A percentile compares a stretch with the other conserved stretches of the same genome.
Evolutionary conservation across 2,329 filamentous ascomycete species (phyloP).

Genomic region (Aaosphaeria pasadenensis): DNA sequence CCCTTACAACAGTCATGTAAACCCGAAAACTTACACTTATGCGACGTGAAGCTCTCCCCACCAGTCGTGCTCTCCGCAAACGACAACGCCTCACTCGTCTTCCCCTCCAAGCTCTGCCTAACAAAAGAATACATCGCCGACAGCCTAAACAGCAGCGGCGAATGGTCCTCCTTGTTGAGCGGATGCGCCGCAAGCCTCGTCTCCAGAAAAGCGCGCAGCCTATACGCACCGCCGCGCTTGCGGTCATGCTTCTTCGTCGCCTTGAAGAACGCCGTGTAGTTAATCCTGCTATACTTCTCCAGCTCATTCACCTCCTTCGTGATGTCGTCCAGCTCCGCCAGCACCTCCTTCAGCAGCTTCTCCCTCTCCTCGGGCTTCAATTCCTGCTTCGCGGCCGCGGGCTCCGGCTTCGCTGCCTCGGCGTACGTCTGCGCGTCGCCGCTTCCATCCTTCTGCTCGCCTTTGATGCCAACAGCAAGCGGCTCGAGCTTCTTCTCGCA

Average conservation of each 20-base stretch:
- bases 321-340: slow-evolving; percentile 79
- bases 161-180: slow-evolving; percentile 94
- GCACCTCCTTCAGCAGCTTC: slow-evolving; percentile 64
- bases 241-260: slow-evolving; percentile 99
- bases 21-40: slow-evolving; percentile 67
- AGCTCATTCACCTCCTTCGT: slow-evolving; percentile 89
- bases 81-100: slow-evolving; percentile 42
- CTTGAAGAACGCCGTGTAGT: slow-evolving; percentile 97
- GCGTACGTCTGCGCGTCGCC: slow-evolving; percentile 11
- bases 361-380: slow-evolving; percentile 41
- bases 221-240: slow-evolving; percentile 81
- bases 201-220: slow-evolving; percentile 86
- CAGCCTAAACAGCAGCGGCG: slow-evolving; percentile 80
- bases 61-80: slow-evolving; percentile 41
- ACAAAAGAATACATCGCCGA: slow-evolving; percentile 96
- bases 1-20: not conserved
- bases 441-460: slow-evolving; percentile 14
- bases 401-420: slow-evolving; percentile 1
- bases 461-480: slow-evolving; percentile 42
- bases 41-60: slow-evolving; percentile 72
- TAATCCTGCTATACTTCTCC: slow-evolving; percentile 92
- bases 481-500: slow-evolving; percentile 64
- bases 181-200: slow-evolving; percentile 83
- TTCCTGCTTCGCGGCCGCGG: slow-evolving; percentile 3
- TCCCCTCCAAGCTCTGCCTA: slow-evolving; percentile 73